Conservation (phyloP, 345 rosid genomes). For the Cardiospermum halicacabum region DNA sequence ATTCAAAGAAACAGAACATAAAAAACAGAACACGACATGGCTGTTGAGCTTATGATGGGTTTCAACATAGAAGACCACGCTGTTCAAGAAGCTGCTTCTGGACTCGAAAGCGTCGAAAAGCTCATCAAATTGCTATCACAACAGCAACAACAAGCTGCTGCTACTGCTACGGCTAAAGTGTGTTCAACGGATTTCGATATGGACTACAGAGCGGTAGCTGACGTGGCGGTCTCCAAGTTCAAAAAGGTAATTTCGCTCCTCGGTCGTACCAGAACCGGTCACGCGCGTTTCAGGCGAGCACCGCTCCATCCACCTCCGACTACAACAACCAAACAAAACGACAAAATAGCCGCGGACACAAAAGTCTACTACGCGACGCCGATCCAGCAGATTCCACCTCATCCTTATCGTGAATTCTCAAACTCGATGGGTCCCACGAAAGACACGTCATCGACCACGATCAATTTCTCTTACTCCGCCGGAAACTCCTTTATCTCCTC, state of each 20-base stretch:
- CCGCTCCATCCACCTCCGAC: slow-evolving; percentile 22
- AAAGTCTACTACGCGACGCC: slow-evolving; percentile 57
- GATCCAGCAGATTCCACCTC: slow-evolving; percentile 67
- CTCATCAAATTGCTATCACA: slow-evolving; percentile 67
- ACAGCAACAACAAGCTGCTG: slow-evolving; percentile 14
- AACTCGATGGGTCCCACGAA: slow-evolving; percentile 23
- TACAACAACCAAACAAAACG: slow-evolving; percentile 14
- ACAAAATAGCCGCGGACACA: slow-evolving; percentile 13
- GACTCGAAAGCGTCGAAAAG: slow-evolving; percentile 71
- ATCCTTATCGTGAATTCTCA: slow-evolving; percentile 12
- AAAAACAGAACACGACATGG: no score
- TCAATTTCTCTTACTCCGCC: slow-evolving; percentile 60
- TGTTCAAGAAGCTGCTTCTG: slow-evolving; percentile 83
- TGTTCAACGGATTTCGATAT: slow-evolving; percentile 39
- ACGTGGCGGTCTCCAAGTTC: slow-evolving; percentile 79
- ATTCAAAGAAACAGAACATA: slow-evolving; percentile 7
- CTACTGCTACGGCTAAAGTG: slow-evolving; percentile 22
- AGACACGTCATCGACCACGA: slow-evolving; percentile 50
- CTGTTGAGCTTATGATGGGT: slow-evolving; percentile 47
- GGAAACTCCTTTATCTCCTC: slow-evolving; percentile 50
- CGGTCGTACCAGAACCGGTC: slow-evolving; percentile 80
- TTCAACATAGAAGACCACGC: slow-evolving; percentile 49
- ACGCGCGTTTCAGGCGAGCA: slow-evolving; percentile 85
- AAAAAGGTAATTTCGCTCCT: slow-evolving; percentile 77
- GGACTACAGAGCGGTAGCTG: slow-evolving; percentile 57